Conservation (phyloP, 164 flowering plant genomes). For the Hamamelis virginiana region DNA sequence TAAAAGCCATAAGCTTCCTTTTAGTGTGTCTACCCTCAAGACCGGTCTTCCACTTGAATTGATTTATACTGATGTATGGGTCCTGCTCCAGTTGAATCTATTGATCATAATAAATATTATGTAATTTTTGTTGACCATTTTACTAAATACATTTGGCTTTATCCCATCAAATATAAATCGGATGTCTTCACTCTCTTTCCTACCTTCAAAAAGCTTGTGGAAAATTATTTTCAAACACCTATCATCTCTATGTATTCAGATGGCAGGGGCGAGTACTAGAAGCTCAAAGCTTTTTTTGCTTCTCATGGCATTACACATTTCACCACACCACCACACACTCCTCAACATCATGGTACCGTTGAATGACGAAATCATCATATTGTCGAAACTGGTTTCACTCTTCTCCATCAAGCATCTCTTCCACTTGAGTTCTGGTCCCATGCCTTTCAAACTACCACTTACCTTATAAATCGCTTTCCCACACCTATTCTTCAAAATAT, state of each 20-base stretch:
- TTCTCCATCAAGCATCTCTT: conserved; percentile 3
- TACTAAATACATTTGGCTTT: conserved; percentile 7
- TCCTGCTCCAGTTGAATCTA: neutral
- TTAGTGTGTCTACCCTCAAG: neutral
- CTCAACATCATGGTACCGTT: conserved; percentile 8
- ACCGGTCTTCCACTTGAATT: neutral
- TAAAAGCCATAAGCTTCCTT: conserved; percentile 9
- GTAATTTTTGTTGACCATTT: conserved; percentile 6
- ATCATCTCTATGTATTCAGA: neutral
- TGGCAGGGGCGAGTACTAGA: conserved; percentile 2
- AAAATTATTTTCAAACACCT: neutral
- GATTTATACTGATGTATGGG: conserved; percentile 5
- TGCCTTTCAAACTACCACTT: conserved; percentile 1
- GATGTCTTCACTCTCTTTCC: neutral
- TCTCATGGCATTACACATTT: neutral
- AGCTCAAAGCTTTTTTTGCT: neutral
- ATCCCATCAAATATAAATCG: neutral
- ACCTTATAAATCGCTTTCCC: conserved; percentile 8
- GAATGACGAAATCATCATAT: conserved; percentile 6
- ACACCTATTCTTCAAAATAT: neutral
- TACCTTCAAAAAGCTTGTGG: neutral
- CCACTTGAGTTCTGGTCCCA: neutral
- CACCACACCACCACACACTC: conserved; percentile 10
- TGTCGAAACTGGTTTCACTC: conserved; percentile 12
- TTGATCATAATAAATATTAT: neutral